Conservation (phyloP, 2,329 filamentous ascomycete genomes). For the Cercospora brassicicola region DNA sequence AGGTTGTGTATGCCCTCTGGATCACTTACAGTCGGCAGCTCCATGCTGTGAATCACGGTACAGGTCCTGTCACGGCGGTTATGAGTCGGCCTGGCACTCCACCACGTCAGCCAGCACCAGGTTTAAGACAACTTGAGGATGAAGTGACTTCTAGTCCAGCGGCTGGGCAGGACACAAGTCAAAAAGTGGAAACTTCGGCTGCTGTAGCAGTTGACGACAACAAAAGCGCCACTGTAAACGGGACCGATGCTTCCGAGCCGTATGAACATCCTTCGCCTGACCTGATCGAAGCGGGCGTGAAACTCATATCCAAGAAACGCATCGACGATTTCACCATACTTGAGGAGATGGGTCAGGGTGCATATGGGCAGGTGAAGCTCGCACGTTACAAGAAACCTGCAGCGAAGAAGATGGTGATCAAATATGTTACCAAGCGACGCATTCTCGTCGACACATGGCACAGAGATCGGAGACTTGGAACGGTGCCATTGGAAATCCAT, state of each 20-base stretch:
- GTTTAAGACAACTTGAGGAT: slow-evolving; percentile 14
- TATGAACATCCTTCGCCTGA: slow-evolving; percentile 43
- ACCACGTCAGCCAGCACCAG: slow-evolving; percentile 63
- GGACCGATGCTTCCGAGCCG: slow-evolving; percentile 30
- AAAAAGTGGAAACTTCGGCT: not conserved
- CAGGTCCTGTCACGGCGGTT: slow-evolving; percentile 64
- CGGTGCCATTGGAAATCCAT: slow-evolving; percentile 94
- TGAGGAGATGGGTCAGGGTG: slow-evolving; percentile 97
- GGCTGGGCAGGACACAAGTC: not conserved
- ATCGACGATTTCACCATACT: slow-evolving; percentile 90
- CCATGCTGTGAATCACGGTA: slow-evolving; percentile 67
- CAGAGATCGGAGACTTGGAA: slow-evolving; percentile 85
- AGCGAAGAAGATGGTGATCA: slow-evolving; percentile 83
- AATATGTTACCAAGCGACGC: slow-evolving; percentile 94
- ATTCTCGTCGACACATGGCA: slow-evolving; percentile 99
- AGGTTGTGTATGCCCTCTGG: slow-evolving; percentile 93
- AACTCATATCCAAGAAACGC: slow-evolving; percentile 64
- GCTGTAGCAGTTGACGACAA: not conserved
- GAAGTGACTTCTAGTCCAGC: not conserved
- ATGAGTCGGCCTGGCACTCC: slow-evolving; percentile 68
- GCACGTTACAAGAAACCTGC: slow-evolving; percentile 74
- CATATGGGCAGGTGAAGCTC: slow-evolving; percentile 96
- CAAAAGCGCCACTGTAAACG: slow-evolving; percentile 22
- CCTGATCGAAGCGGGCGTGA: slow-evolving; percentile 35
- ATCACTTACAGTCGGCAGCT: slow-evolving; percentile 93